Evolutionary conservation across 2,329 filamentous ascomycete genomes (phyloP).

Genomic region (Alternaria sp.): DNA sequence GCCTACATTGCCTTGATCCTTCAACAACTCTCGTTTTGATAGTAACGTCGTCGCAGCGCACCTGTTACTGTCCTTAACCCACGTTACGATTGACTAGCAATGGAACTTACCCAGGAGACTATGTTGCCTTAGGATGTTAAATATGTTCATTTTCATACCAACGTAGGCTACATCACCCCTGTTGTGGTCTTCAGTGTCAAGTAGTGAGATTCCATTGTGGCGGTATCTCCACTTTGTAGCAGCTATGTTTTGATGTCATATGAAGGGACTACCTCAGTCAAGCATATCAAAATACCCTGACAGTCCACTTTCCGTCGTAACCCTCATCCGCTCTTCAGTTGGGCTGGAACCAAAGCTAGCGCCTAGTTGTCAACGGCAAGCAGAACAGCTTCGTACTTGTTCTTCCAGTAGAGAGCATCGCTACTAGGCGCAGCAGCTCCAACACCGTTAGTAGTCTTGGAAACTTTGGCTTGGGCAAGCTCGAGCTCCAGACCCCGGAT

Average conservation of each 20-base stretch:
- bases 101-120: background rate
- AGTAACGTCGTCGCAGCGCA: background rate
- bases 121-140: background rate
- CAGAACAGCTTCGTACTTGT: conserved; percentile 33
- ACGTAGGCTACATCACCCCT: background rate
- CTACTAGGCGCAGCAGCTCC: background rate
- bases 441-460: conserved; percentile 15
- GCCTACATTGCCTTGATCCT: background rate
- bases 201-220: background rate
- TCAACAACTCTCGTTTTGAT: background rate
- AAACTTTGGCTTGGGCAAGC: conserved; percentile 19
- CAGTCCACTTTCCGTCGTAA: background rate
- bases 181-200: background rate
- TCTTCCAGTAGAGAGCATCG: conserved; percentile 32
- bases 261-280: background rate
- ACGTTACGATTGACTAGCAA: background rate
- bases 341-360: background rate
- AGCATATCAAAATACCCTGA: background rate
- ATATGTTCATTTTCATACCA: background rate
- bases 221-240: background rate
- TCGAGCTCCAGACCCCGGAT: conserved; percentile 25
- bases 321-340: background rate
- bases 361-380: conserved; percentile 16
- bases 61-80: background rate
- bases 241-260: background rate